Percentiles rank a stretch among this genome's conserved stretches.
phyloP scores from a whole-genome alignment of 2,329 filamentous ascomycete genomes.

The Colletotrichum musae region DNA sequence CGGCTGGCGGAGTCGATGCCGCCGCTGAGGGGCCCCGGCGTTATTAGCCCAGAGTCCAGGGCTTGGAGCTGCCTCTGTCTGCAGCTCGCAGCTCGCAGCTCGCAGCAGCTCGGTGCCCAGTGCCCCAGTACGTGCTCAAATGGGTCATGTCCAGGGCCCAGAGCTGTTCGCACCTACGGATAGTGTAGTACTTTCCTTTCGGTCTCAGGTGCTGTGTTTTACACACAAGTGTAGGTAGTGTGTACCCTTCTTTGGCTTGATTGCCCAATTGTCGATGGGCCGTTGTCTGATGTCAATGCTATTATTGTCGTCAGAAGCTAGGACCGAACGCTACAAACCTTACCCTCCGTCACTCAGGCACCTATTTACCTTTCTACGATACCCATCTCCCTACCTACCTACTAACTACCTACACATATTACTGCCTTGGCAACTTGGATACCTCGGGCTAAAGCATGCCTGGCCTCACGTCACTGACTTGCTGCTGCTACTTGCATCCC shows the following conservation, averaged over 20 bases:
- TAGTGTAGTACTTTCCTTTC: background rate
- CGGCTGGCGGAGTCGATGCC: conserved; percentile 41
- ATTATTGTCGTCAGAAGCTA: conserved; percentile 17
- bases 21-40: conserved; percentile 38
- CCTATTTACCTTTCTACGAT: too few species aligned
- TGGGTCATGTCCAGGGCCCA: background rate
- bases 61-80: too few species aligned
- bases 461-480: conserved; percentile 14
- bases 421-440: background rate
- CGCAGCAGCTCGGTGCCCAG: conserved; percentile 6
- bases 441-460: background rate
- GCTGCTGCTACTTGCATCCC: conserved; percentile 2
- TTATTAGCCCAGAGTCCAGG: conserved; percentile 14
- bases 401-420: too few species aligned
- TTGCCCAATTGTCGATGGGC: conserved; percentile 31
- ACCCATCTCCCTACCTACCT: too few species aligned
- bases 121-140: conserved; percentile 2
- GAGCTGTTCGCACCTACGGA: background rate
- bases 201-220: too few species aligned
- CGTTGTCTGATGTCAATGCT: conserved; percentile 36
- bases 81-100: background rate
- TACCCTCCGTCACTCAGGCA: background rate
- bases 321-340: background rate
- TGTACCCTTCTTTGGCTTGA: conserved; percentile 17
- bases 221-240: too few species aligned